These are phyloP conservation scores for Coemansia sp. DNA, from an alignment of 192 early-diverging fungal genomes.

Conservation along the genomic window DNA sequence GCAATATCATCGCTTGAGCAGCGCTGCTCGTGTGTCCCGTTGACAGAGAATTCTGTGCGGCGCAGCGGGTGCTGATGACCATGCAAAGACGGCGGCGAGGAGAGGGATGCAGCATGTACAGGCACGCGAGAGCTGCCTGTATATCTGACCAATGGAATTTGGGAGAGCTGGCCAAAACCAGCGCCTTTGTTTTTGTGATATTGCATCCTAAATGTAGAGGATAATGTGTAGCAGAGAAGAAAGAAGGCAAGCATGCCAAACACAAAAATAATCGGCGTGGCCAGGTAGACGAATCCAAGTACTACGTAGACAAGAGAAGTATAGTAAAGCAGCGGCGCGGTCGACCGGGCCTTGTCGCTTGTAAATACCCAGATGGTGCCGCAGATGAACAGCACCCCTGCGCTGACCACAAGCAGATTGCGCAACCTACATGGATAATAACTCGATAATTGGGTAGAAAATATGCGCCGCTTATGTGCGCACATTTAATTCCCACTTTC, in stretches of 20 bases:
- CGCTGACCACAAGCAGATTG: conserved; percentile 60
- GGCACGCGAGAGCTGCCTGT: conserved; percentile 17
- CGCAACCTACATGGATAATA: conserved; percentile 54
- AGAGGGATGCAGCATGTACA: conserved; percentile 7
- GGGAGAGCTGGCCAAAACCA: conserved; percentile 63
- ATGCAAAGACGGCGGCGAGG: conserved; percentile 42
- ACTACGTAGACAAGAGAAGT: conserved; percentile 63
- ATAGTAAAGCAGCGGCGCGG: conserved; percentile 63
- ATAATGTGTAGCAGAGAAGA: conserved; percentile 30
- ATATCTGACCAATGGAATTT: conserved; percentile 68
- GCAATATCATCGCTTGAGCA: neutral
- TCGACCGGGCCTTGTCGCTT: conserved; percentile 36
- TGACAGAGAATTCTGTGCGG: neutral
- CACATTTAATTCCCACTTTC: neutral
- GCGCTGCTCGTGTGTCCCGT: neutral
- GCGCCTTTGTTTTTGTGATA: conserved; percentile 66
- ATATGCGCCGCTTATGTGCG: neutral
- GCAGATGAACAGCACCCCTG: conserved; percentile 64
- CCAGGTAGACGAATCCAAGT: conserved; percentile 66
- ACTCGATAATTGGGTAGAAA: neutral
- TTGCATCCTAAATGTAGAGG: conserved; percentile 61
- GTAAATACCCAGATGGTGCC: conserved; percentile 73
- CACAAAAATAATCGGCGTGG: conserved; percentile 61
- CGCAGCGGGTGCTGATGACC: conserved; percentile 7
- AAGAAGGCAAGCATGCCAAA: conserved; percentile 63